phyloP scores from a whole-genome alignment of 2,329 filamentous ascomycete genomes.

The Fusarium graminum region DNA sequence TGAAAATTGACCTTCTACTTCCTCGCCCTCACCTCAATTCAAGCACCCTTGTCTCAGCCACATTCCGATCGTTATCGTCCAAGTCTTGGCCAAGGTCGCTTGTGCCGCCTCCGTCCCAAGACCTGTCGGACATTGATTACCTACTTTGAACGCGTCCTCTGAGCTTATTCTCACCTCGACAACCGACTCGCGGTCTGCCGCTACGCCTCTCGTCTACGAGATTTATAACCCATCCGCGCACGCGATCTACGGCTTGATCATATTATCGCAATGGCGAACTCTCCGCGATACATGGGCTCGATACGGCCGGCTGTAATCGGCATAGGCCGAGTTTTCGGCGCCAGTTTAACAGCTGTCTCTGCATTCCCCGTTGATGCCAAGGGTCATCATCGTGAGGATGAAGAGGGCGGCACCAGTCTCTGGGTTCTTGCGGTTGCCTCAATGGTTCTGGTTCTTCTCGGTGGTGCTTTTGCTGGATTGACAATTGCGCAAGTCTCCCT shows the following conservation, averaged over 20 bases:
- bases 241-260: background rate
- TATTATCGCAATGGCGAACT: constrained; percentile 47
- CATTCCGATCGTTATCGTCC: constrained; percentile 30
- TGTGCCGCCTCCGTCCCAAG: constrained; percentile 8
- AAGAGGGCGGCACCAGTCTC: constrained; percentile 72
- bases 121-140: constrained; percentile 26
- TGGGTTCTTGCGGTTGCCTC: constrained; percentile 88
- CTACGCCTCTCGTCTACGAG: constrained; percentile 12
- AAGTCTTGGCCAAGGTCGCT: constrained; percentile 20
- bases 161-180: constrained; percentile 5
- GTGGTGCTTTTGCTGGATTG: constrained; percentile 93
- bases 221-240: constrained; percentile 4
- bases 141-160: constrained; percentile 22
- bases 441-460: constrained; percentile 83
- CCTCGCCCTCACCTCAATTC: background rate
- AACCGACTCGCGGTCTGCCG: constrained; percentile 16
- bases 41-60: constrained; percentile 32
- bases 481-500: constrained; percentile 78
- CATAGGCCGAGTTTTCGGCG: constrained; percentile 64
- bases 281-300: constrained; percentile 56
- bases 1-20: constrained; percentile 12
- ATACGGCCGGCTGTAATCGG: constrained; percentile 65
- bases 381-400: constrained; percentile 60
- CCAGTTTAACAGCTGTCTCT: constrained; percentile 62
- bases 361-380: constrained; percentile 60